Evolutionary conservation across 1,284 basidiomycete species (phyloP), one percentile per base, ranked within the genome.

Genomic region (Ceratobasidium theobromae): DNA sequence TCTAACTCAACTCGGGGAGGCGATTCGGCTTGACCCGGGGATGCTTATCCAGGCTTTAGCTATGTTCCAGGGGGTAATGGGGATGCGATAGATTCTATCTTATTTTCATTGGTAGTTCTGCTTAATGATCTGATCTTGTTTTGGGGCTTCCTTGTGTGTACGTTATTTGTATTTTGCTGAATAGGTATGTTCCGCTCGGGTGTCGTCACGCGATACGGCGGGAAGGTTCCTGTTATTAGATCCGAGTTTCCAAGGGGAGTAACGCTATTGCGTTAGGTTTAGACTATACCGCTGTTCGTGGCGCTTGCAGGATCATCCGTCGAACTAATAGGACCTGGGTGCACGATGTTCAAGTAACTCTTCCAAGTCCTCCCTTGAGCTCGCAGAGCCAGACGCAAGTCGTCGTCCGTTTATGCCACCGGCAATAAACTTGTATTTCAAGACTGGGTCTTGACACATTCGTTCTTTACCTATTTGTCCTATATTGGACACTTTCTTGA

Each of bases 1-100:
- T 4, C 70, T 79, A n/a, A 73, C 74, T 1, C 77, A 77, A 9
- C 70, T 79, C 12, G 74, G 75, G 54, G 73, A 76, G 40, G 77
- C 70, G 1, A 57, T 70, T 18, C 67, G 68, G 25, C 65, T 74
- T 11, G 68, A 74, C 30, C 68, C 72, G 1, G 69, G 69, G 6
- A 69, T 73, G 54, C 53, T 74, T 32, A 55, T 72, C 45, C 73
- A 74, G 64, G 73, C 73, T 1, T 55, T 74, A 4, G 69, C 69
- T 32, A 70, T 72, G 51, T 73, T 73, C 60, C 60, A 64, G 23
- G 60, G 60, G 32, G 48, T 62, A n/a, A 53, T 41, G 25, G 41
- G 54, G 49, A 28, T 32, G 46, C 49, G 25, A n/a, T 64, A 43
- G 33, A 53, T 25, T 64, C 21, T 48, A 48, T 48, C n/a, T 48